phyloP scores from a whole-genome alignment of 176 grass and related monocot species.

The Secale cereale region DNA sequence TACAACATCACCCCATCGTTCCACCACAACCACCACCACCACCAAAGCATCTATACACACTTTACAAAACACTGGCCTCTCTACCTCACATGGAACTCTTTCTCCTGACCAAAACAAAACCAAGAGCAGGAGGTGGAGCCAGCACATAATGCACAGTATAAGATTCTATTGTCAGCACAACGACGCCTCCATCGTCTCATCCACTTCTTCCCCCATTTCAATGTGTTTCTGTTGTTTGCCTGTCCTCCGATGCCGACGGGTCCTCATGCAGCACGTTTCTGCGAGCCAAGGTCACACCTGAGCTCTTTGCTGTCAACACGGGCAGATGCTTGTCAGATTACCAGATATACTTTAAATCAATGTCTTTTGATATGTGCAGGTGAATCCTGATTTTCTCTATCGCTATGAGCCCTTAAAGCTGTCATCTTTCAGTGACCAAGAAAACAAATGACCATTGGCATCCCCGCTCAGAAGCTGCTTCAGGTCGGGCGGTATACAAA shows the following conservation, averaged over 20 bases:
- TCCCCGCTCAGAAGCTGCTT: slow-evolving; percentile 95
- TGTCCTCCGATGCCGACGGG: background rate
- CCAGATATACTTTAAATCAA: slow-evolving; percentile 42
- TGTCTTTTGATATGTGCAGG: slow-evolving; percentile 28
- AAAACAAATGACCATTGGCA: slow-evolving; percentile 65
- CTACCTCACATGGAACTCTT: slow-evolving; percentile 43
- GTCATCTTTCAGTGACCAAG: slow-evolving; percentile 91
- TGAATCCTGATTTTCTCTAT: slow-evolving; percentile 27
- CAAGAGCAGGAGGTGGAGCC: slow-evolving; percentile 44
- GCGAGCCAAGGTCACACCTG: background rate
- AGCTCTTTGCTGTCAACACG: slow-evolving; percentile 25
- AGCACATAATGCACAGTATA: slow-evolving; percentile 45
- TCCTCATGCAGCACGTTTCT: slow-evolving; percentile 21
- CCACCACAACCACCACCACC: slow-evolving; percentile 26
- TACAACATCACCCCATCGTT: slow-evolving; percentile 33
- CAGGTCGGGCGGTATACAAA: slow-evolving; percentile 81
- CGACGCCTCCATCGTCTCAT: slow-evolving; percentile 11
- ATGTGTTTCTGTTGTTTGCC: slow-evolving; percentile 13
- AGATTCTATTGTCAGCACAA: slow-evolving; percentile 38
- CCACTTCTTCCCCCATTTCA: slow-evolving; percentile 24
- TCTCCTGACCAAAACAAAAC: slow-evolving; percentile 45
- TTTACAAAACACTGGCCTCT: slow-evolving; percentile 65
- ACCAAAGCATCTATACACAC: slow-evolving; percentile 69
- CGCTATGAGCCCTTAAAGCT: slow-evolving; percentile 71
- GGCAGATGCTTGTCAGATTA: slow-evolving; percentile 22